phyloP scores from a whole-genome alignment of 2,329 filamentous ascomycete genomes.

The Beauveria asiatica region DNA sequence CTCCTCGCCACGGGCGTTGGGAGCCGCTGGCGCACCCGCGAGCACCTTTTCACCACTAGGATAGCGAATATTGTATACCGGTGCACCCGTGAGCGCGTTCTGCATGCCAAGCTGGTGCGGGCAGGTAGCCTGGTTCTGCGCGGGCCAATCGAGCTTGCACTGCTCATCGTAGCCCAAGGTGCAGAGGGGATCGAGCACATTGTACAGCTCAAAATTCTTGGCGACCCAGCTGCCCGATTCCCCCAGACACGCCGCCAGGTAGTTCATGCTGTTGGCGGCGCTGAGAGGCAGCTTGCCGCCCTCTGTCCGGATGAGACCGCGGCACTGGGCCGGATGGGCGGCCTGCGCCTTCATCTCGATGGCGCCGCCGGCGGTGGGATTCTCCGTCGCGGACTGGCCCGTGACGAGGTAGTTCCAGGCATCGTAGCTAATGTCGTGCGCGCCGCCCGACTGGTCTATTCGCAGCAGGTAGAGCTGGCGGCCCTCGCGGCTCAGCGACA shows the following conservation, averaged over 20 bases:
- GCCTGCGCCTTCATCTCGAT: slow-evolving; percentile 38
- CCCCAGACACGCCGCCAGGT: slow-evolving; percentile 35
- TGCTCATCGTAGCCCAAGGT: slow-evolving; percentile 36
- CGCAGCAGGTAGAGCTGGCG: slow-evolving; percentile 19
- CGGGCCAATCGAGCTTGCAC: slow-evolving; percentile 35
- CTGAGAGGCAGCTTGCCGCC: slow-evolving; percentile 31
- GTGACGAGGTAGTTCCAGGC: slow-evolving; percentile 44
- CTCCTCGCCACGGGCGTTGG: background rate
- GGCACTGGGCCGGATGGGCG: slow-evolving; percentile 37
- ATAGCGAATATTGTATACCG: slow-evolving; percentile 41
- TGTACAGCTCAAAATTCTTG: slow-evolving; percentile 39
- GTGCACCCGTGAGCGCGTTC: slow-evolving; percentile 24
- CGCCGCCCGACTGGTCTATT: slow-evolving; percentile 26
- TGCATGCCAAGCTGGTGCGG: slow-evolving; percentile 32
- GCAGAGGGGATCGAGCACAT: slow-evolving; percentile 42
- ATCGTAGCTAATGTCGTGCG: slow-evolving; percentile 43
- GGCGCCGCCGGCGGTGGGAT: slow-evolving; percentile 39
- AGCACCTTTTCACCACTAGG: slow-evolving; percentile 33
- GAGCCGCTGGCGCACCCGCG: slow-evolving; percentile 16
- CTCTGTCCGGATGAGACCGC: slow-evolving; percentile 36
- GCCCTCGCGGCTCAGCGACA: slow-evolving; percentile 23
- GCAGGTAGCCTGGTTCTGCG: slow-evolving; percentile 37
- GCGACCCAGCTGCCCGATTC: slow-evolving; percentile 36
- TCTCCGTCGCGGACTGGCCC: slow-evolving; percentile 35
- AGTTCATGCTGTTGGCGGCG: slow-evolving; percentile 46